Evolutionary conservation across 768 basidiomycete species (phyloP).

Genomic region (Pleurotus platypus): DNA sequence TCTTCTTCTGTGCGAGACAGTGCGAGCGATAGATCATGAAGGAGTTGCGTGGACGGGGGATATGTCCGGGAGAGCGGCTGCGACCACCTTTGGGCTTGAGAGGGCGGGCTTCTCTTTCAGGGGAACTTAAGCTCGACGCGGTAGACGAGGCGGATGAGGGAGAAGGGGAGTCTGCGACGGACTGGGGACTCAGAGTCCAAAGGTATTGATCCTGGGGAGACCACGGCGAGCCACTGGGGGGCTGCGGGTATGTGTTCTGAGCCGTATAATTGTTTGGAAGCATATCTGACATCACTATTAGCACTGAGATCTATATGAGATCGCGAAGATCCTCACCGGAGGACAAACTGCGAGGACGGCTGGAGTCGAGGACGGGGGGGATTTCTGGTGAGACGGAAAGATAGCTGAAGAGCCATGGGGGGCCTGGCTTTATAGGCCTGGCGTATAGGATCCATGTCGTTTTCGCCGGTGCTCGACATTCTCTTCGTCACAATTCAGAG

Average conservation of each 20-base stretch:
- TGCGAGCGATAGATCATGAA: slow-evolving; percentile 8
- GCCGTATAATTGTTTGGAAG: too few relatives aligned
- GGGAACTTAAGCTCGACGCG: too few relatives aligned
- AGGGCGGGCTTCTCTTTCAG: neutral
- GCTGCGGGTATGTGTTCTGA: too few relatives aligned
- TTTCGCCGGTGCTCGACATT: neutral
- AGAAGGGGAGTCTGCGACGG: neutral
- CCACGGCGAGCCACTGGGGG: too few relatives aligned
- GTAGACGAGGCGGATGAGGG: neutral
- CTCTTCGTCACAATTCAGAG: neutral
- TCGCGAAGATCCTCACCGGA: neutral
- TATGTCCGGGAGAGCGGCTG: slow-evolving; percentile 1
- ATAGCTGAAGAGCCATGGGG: neutral
- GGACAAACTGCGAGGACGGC: neutral
- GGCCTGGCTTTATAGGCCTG: neutral
- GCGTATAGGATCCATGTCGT: neutral
- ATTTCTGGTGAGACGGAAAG: neutral
- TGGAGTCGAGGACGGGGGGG: neutral
- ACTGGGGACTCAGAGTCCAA: neutral
- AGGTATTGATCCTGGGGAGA: neutral
- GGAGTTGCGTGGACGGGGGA: slow-evolving; percentile 9
- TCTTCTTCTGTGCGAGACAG: neutral
- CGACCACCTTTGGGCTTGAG: slow-evolving; percentile 2
- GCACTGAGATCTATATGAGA: neutral
- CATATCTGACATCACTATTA: neutral